Evolutionary conservation across 148 eudicot genomes (phyloP).

Genomic region (Spergularia marina): DNA sequence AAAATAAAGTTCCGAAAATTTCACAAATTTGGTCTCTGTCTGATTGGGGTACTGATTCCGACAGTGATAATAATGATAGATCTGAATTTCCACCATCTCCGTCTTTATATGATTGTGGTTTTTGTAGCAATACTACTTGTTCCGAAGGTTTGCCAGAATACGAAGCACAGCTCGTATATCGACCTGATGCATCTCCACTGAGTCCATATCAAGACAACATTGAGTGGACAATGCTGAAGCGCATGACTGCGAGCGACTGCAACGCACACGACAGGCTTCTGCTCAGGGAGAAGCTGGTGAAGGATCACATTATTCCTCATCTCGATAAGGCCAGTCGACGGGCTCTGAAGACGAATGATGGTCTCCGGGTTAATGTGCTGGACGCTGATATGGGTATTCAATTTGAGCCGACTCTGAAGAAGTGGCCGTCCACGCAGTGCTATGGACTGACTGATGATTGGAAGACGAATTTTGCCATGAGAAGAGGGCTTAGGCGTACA

Average conservation of each 20-base stretch:
- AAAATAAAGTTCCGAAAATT: no score
- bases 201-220: neutral
- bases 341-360: neutral
- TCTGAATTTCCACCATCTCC: no score
- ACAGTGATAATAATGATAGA: no score
- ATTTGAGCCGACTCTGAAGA: neutral
- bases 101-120: no score
- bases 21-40: no score
- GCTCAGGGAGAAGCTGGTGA: neutral
- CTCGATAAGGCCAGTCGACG: neutral
- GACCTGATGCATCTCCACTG: no score
- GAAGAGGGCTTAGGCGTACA: neutral
- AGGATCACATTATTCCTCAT: neutral
- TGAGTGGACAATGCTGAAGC: neutral
- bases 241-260: neutral
- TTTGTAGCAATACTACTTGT: no score
- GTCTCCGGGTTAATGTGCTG: neutral
- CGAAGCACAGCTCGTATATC: no score
- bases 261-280: neutral
- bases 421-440: neutral
- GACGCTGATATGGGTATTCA: neutral
- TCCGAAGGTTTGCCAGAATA: no score
- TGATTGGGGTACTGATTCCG: no score
- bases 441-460: neutral
- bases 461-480: neutral